phyloP scores from a whole-genome alignment of 768 basidiomycete species.

The Pulveroboletus sp. region DNA sequence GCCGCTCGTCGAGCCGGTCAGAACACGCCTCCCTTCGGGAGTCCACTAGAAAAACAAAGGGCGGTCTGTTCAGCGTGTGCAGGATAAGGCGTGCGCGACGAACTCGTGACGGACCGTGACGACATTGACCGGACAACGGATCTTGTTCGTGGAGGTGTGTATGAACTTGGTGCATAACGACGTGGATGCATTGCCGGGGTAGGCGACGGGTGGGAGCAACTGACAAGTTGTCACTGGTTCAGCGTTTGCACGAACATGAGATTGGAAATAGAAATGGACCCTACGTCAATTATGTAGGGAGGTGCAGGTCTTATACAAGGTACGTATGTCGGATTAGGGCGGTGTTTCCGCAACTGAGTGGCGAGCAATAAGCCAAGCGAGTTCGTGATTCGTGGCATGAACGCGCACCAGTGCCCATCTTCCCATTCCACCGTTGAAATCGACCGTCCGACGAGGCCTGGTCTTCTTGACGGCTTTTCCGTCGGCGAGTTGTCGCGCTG shows the following conservation, averaged over 20 bases:
- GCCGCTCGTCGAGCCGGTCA: slow-evolving; percentile 94
- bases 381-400: background rate
- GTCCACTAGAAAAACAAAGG: slow-evolving; percentile 68
- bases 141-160: slow-evolving; percentile 98
- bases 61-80: background rate
- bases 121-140: slow-evolving; percentile 93
- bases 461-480: slow-evolving; percentile 88
- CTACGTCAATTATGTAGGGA: slow-evolving; percentile 86
- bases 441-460: slow-evolving; percentile 88
- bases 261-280: slow-evolving; percentile 27
- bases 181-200: slow-evolving; percentile 85
- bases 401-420: slow-evolving; percentile 76
- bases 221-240: slow-evolving; percentile 36
- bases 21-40: slow-evolving; percentile 86
- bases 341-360: slow-evolving; percentile 64
- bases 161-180: slow-evolving; percentile 96
- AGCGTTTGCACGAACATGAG: slow-evolving; percentile 16
- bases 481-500: slow-evolving; percentile 65
- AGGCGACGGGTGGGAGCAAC: slow-evolving; percentile 93
- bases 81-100: background rate
- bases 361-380: background rate
- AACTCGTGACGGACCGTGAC: slow-evolving; percentile 67
- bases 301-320: slow-evolving; percentile 80
- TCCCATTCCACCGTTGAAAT: slow-evolving; percentile 86
- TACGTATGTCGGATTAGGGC: slow-evolving; percentile 73